A percentile compares a stretch with the other conserved stretches of the same genome.
Conservation (phyloP, 805 yeast genomes). For the Pichia gijzeniarum region DNA sequence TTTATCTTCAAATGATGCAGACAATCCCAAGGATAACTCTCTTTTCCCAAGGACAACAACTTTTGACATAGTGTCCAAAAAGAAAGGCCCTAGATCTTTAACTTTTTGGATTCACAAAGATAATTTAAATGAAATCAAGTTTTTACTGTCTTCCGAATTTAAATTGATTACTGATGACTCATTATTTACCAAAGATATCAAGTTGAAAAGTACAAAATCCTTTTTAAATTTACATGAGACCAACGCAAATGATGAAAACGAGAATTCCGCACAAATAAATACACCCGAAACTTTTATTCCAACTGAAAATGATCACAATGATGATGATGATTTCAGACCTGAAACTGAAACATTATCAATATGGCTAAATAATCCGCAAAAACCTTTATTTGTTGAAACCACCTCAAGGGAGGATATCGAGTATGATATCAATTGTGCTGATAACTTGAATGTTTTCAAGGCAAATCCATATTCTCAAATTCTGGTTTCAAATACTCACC, state of each 20-base stretch:
- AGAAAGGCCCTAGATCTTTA: slow-evolving; percentile 32
- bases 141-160: slow-evolving; percentile 40
- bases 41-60: slow-evolving; percentile 23
- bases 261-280: no score
- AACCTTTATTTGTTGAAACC: slow-evolving; percentile 17
- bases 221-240: slow-evolving; percentile 10
- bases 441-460: slow-evolving; percentile 7
- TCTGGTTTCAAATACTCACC: slow-evolving; percentile 14
- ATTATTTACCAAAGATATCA: slow-evolving; percentile 19
- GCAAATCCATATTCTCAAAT: slow-evolving; percentile 17
- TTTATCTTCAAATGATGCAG: no score
- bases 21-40: slow-evolving; percentile 2
- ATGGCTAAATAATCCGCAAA: slow-evolving; percentile 27
- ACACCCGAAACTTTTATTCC: no score
- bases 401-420: neutral
- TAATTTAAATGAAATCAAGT: slow-evolving; percentile 47
- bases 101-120: slow-evolving; percentile 55
- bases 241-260: neutral
- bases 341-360: slow-evolving; percentile 22
- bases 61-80: slow-evolving; percentile 33
- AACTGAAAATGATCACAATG: neutral
- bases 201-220: slow-evolving; percentile 19
- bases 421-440: neutral
- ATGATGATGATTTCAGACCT: slow-evolving; percentile 23
- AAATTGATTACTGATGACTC: slow-evolving; percentile 31